Base-by-base conservation (phyloP, 2,329 filamentous ascomycete genomes). In the Dothidotthia symphoricarpi region DNA sequence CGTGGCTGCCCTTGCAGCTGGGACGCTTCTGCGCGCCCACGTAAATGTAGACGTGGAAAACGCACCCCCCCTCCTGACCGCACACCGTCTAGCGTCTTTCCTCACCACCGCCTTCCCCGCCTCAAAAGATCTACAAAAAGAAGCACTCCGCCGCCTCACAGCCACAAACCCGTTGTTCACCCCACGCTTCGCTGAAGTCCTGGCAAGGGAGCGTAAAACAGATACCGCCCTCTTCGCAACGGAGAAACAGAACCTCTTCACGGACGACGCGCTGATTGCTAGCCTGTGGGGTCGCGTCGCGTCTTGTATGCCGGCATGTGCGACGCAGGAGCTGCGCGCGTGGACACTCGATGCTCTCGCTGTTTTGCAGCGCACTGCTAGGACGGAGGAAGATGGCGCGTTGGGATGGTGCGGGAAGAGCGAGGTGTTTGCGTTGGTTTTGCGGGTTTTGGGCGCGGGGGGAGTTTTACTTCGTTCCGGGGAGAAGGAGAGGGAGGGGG, bases 221-320 rank as follows among this genome's bases (percentile, higher is more conserved):
- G 78, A 87, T 57, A 78, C 82, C 46, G 75, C 82, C 3, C 77
- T 98, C 1, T 98, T 98, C 61, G 83, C 79, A 1, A 77, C 88
- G 39, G 93, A 98, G 67, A 90, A 94, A 63, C 89, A 95, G 62
- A 98, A 98, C 61, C 75, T 96, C n/a, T 97, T 88, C 64, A 73
- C 91, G 33, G 91, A 97, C 62, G 83, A 89, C 51, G 79, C 88
- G 5, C 75, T 82, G 31, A 90, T 96, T 63, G 74, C 82, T 3
- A 69, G 75, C 13, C 63, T 81, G n/a, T 96, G 89, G 88, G 68
- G 75, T 0, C 64, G 63, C 12, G 69, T 79, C 3, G 68, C 86
- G 19, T 45, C 52, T 5, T 43, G n/a, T 15, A 31, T 7, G 10
- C 7, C 16, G 10, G 43, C 60, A 3, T 54, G 65, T 3, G 31